A percentile compares a stretch with the other conserved stretches of the same genome.
Conservation (phyloP, 495 filamentous ascomycete species). For the Podospora pseudocomata region DNA sequence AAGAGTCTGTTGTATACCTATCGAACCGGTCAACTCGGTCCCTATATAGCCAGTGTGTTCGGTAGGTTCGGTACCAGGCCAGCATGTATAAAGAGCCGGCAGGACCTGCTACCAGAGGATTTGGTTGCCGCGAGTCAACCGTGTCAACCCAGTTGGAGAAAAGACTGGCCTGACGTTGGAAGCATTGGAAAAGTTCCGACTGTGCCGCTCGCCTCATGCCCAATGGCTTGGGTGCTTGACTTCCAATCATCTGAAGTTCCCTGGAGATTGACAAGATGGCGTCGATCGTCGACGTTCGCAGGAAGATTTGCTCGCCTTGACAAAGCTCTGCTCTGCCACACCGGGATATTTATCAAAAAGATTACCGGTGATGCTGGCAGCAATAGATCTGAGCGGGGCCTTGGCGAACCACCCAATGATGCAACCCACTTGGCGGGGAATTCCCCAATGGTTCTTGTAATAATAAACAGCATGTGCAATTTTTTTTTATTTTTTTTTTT, state of each 20-base stretch:
- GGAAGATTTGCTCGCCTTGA: neutral
- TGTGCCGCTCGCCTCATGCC: slow-evolving; percentile 7
- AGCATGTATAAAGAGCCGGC: neutral
- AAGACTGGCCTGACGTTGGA: neutral
- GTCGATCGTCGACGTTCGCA: neutral
- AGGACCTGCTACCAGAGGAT: slow-evolving; percentile 1
- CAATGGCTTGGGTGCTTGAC: neutral
- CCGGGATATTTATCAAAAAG: neutral
- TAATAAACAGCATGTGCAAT: neutral
- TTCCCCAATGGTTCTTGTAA: neutral
- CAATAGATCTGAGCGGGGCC: slow-evolving; percentile 3
- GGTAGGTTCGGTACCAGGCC: neutral
- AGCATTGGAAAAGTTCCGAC: slow-evolving; percentile 3
- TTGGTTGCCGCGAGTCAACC: neutral
- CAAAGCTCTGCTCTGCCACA: no score
- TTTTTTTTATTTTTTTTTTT: slow-evolving; percentile 1
- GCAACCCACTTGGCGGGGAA: neutral
- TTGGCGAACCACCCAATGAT: neutral
- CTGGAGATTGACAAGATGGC: neutral
- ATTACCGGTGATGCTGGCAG: neutral
- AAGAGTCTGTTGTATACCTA: neutral
- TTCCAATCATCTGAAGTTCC: slow-evolving; percentile 16
- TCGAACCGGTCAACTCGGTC: neutral
- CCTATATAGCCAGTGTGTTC: neutral
- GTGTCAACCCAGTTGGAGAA: neutral